phyloP scores from a whole-genome alignment of 202 grass and related monocot species.

The Sporobolus alterniflorus region DNA sequence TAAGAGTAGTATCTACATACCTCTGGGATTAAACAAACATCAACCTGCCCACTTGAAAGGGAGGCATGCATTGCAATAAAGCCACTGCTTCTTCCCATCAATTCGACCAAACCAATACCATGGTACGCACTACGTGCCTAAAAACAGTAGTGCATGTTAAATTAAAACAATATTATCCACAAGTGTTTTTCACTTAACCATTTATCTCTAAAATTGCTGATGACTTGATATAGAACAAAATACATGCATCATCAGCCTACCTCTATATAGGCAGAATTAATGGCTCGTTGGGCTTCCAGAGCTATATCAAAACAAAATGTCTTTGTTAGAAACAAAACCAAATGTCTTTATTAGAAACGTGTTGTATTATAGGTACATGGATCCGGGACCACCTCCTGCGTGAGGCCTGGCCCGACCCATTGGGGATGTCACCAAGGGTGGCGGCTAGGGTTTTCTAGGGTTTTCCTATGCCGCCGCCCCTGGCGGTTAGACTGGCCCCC shows the following conservation, averaged over 20 bases:
- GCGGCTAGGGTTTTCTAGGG: no score
- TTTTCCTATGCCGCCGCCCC: no score
- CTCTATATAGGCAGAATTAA: conserved; percentile 99
- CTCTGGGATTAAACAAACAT: conserved; percentile 94
- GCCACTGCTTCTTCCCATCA: conserved; percentile 95
- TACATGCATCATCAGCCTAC: conserved; percentile 35
- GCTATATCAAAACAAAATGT: conserved; percentile 98
- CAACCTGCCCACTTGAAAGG: conserved; percentile 94
- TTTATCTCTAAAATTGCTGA: neutral
- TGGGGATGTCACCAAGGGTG: no score
- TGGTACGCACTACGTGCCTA: conserved; percentile 96
- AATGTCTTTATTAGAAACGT: no score
- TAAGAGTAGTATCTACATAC: conserved; percentile 49
- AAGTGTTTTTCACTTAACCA: neutral
- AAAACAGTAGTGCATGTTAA: conserved; percentile 19
- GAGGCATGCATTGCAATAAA: conserved; percentile 99
- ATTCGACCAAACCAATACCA: conserved; percentile 93
- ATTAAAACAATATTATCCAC: neutral
- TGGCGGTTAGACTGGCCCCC: no score
- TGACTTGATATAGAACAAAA: neutral
- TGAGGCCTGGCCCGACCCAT: no score
- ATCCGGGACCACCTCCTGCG: no score
- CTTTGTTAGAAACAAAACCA: no score
- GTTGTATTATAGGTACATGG: no score
- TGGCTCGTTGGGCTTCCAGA: conserved; percentile 91